Evolutionary conservation across 2,329 filamentous ascomycete species (phyloP), one percentile per base, ranked within the genome.

Genomic region (Phialophora macrospora): DNA sequence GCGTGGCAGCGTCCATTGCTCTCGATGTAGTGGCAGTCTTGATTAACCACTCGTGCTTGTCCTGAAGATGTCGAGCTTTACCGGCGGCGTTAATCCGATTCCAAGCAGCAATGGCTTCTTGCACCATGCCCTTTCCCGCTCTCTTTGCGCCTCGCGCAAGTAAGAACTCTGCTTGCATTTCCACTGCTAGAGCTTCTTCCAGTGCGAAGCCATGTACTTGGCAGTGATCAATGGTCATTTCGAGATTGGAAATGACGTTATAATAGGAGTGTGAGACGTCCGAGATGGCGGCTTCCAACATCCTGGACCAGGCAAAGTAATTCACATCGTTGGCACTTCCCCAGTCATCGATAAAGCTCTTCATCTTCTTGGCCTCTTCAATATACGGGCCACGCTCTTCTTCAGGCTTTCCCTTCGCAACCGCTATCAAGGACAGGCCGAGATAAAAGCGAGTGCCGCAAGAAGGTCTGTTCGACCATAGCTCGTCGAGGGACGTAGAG

Each of bases 41-140:
- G 30, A 88, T 76, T n/a, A 89, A 73, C 80, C 83, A 87, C 70
- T 87, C 85, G 66, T 87, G 85, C 69, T 86, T 87, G 63, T 83
- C 81, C 1, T 80, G 76, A 7, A 89, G 75, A 51, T 88, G 84
- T 32, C 81, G 77, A 2, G 84, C 84, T 73, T 88, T 88, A 9
- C 86, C 87, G 65, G 77, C 78, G 0, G 86, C 87, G 44, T 84
- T 83, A 54, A 88, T 81, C 14, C 83, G 80, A 54, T 83, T 80
- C 77, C 88, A 89, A 8, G 84, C 83, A 11, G 84, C 81, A 55
- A 88, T 83, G 24, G 83, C 81, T 65, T 88, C 85, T 64, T 84
- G 81, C 32, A 88, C 75, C 41, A 87, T 80, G 54, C 83, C 81
- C 62, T 85, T 82, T 55, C 86, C 87, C 20, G 86, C 84, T 67